Evolutionary conservation across 2,329 filamentous ascomycete species (phyloP).

Genomic region (Colletotrichum brevisporum): DNA sequence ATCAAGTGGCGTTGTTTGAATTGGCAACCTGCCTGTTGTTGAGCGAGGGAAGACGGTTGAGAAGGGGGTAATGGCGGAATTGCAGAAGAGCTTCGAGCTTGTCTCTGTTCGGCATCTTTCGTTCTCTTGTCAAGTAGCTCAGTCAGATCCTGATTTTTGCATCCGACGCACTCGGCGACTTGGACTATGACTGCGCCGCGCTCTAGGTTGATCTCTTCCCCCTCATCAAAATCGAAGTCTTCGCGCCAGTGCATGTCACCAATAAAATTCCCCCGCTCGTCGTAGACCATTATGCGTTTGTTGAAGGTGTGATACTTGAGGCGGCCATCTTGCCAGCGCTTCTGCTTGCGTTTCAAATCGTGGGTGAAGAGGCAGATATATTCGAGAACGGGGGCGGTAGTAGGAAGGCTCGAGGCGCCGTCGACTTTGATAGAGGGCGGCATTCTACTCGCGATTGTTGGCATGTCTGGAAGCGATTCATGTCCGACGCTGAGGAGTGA

Average conservation of each 20-base stretch:
- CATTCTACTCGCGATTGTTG: slow-evolving; percentile 7
- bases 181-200: slow-evolving; percentile 83
- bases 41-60: slow-evolving; percentile 33
- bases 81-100: slow-evolving; percentile 50
- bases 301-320: slow-evolving; percentile 94
- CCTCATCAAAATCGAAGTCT: slow-evolving; percentile 78
- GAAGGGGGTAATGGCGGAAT: slow-evolving; percentile 42
- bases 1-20: slow-evolving; percentile 56
- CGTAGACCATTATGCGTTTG: slow-evolving; percentile 90
- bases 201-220: slow-evolving; percentile 86
- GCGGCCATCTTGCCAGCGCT: slow-evolving; percentile 93
- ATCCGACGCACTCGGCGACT: slow-evolving; percentile 81
- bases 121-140: slow-evolving; percentile 79
- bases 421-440: slow-evolving; percentile 10
- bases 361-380: slow-evolving; percentile 90
- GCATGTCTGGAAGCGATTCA: slow-evolving; percentile 3
- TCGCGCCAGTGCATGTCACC: slow-evolving; percentile 88
- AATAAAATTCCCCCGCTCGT: slow-evolving; percentile 83
- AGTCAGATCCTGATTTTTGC: slow-evolving; percentile 82
- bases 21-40: slow-evolving; percentile 40
- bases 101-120: slow-evolving; percentile 67
- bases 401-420: slow-evolving; percentile 55
- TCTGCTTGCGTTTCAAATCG: slow-evolving; percentile 88
- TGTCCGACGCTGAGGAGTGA: neutral
- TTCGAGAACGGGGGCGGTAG: slow-evolving; percentile 82